phyloP scores from a whole-genome alignment of 371 early-diverging fungal genomes.

The Mycotypha africana region DNA sequence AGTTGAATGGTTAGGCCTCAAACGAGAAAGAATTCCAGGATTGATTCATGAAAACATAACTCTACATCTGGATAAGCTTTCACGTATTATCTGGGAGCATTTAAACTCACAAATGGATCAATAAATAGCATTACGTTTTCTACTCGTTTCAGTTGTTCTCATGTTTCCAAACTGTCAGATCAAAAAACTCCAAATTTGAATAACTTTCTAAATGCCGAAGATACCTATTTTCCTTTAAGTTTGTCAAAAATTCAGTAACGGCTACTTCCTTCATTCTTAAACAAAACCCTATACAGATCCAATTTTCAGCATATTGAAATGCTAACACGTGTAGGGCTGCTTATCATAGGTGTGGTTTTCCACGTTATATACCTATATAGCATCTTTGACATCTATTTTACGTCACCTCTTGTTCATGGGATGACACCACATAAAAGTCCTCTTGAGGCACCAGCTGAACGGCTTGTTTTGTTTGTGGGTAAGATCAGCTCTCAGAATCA shows the following conservation, averaged over 20 bases:
- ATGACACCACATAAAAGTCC: constrained; percentile 76
- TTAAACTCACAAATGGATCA: constrained; percentile 13
- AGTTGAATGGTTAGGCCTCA: constrained; percentile 57
- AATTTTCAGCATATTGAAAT: constrained; percentile 7
- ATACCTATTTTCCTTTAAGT: too few species aligned
- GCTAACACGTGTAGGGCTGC: constrained; percentile 47
- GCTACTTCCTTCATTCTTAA: too few species aligned
- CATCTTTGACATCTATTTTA: constrained; percentile 98
- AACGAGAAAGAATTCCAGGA: constrained; percentile 48
- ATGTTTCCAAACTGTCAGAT: too few species aligned
- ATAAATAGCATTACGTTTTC: not conserved
- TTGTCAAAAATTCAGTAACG: too few species aligned
- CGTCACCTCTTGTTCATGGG: constrained; percentile 95
- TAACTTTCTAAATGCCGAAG: too few species aligned
- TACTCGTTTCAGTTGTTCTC: too few species aligned
- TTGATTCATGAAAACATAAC: constrained; percentile 48
- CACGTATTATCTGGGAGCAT: constrained; percentile 6
- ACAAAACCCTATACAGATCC: too few species aligned
- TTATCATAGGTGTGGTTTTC: constrained; percentile 83
- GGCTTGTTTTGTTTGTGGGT: constrained; percentile 89
- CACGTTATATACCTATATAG: constrained; percentile 84
- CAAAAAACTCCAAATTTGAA: too few species aligned
- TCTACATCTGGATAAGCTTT: constrained; percentile 28
- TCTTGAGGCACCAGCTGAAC: constrained; percentile 78
- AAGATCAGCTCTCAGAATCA: constrained; percentile 4